phyloP scores from a whole-genome alignment of 2,329 filamentous ascomycete genomes.

The Metarhizium humberi region DNA sequence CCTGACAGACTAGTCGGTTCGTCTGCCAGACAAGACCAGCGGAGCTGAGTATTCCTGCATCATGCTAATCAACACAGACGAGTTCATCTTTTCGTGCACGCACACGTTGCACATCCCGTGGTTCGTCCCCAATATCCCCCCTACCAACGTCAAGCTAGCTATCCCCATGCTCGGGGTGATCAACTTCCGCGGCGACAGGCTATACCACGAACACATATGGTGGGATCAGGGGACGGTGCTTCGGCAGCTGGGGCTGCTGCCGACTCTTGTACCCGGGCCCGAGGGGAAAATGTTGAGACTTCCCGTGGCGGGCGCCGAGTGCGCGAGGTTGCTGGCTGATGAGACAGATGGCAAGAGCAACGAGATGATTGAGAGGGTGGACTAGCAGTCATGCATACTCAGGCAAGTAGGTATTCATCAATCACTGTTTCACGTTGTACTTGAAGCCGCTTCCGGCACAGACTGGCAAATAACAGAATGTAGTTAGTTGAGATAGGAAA shows the following conservation, averaged over 20 bases:
- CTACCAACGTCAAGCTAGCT: slow-evolving; percentile 39
- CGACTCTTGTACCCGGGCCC: slow-evolving; percentile 36
- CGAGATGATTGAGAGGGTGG: slow-evolving; percentile 14
- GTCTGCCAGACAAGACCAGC: background rate
- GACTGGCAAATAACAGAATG: too few species aligned
- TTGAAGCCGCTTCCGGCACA: too few species aligned
- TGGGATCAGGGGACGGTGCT: slow-evolving; percentile 59
- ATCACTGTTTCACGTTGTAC: too few species aligned
- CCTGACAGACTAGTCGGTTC: slow-evolving; percentile 52
- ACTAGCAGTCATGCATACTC: background rate
- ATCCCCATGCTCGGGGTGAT: slow-evolving; percentile 54
- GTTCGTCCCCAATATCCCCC: slow-evolving; percentile 39
- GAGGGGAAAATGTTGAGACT: slow-evolving; percentile 10
- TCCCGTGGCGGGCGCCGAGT: slow-evolving; percentile 8
- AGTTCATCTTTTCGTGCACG: slow-evolving; percentile 55
- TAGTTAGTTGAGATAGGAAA: too few species aligned
- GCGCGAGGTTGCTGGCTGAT: slow-evolving; percentile 6
- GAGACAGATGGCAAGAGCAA: slow-evolving; percentile 8
- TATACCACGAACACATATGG: slow-evolving; percentile 56
- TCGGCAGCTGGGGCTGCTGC: slow-evolving; percentile 42
- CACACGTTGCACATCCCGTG: slow-evolving; percentile 26
- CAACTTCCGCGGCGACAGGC: slow-evolving; percentile 49
- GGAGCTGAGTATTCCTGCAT: background rate
- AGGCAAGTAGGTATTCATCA: too few species aligned
- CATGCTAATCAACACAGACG: slow-evolving; percentile 31